Evolutionary conservation across 2,329 filamentous ascomycete species (phyloP).

Genomic region (Trichoderma sp.): DNA sequence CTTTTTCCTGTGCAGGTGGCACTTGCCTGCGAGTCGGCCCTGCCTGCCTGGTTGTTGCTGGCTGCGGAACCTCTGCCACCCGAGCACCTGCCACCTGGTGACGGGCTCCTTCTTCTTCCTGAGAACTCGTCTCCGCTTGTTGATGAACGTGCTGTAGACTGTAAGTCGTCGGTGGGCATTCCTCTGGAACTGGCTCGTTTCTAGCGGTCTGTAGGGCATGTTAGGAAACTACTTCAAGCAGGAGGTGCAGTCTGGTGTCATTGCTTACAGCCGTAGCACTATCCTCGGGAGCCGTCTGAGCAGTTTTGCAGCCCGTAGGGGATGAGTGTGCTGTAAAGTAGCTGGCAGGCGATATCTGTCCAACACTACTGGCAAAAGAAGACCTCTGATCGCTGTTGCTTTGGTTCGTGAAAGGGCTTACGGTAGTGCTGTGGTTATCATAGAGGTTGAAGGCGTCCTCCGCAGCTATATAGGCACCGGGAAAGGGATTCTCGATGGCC

Average conservation of each 20-base stretch:
- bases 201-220: neutral
- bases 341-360: neutral
- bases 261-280: neutral
- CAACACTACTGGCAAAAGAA: neutral
- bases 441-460: neutral
- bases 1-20: neutral
- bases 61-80: neutral
- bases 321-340: neutral
- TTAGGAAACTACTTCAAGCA: neutral
- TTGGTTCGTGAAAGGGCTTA: neutral
- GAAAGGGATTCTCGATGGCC: neutral
- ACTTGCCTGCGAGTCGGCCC: neutral
- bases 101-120: neutral
- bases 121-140: neutral
- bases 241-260: too few relatives aligned
- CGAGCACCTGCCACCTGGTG: neutral
- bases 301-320: neutral
- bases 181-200: neutral
- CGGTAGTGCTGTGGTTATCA: neutral
- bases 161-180: neutral
- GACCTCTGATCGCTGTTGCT: neutral
- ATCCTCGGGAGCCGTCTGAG: neutral
- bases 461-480: neutral
- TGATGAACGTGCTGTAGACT: neutral
- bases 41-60: neutral